Evolutionary conservation across 352 stramenopile species (phyloP), one percentile per base, ranked within the genome.

Genomic region (Pythium aquatile): DNA sequence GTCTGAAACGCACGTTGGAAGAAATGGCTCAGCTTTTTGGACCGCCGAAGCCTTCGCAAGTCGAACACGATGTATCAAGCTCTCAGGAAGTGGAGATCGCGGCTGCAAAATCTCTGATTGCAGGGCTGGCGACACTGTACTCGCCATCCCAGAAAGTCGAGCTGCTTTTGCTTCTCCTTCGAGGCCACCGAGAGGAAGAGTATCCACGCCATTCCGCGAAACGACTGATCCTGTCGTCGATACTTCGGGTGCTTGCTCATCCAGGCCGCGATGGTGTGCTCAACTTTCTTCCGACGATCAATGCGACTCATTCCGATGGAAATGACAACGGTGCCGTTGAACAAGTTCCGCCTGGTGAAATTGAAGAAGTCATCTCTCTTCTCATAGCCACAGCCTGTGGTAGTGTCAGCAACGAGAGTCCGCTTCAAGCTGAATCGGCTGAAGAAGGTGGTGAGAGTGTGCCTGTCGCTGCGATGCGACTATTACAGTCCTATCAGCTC

Each of bases 401-500:
- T n/a, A 48, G 7, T 17, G 49, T 4, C 26, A 46, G 2, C 17
- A 44, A 17, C 28, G n/a, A 5, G 14, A n/a, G 1, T 42, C 8
- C 9, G 13, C 33, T 14, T 11, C 32, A 52, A 17, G 14, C 26
- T 1, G 26, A 37, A 26, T 37, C 42, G 28, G 9, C 28, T 56
- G 30, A 48, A 10, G 16, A 24, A 8, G 17, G 28, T 0, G 44
- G 29, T 17, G 58, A 67, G n/a, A 52, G 54, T 8, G 65, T 95
- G 48, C 60, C 70, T 2, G 54, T 70, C 4, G 60, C 73, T 33
- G 78, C 82, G 7, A 74, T 91, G 58, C 60, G 64, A 24, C 52
- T 93, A 16, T 55, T 95, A 42, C 83, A 91, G 54, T 81, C 76
- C 9, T 95, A 93, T 65, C 87, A 95, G 55, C 54, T 93, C 1